Base-by-base conservation (phyloP, 148 eudicot species). In the Arbutus unedo region DNA sequence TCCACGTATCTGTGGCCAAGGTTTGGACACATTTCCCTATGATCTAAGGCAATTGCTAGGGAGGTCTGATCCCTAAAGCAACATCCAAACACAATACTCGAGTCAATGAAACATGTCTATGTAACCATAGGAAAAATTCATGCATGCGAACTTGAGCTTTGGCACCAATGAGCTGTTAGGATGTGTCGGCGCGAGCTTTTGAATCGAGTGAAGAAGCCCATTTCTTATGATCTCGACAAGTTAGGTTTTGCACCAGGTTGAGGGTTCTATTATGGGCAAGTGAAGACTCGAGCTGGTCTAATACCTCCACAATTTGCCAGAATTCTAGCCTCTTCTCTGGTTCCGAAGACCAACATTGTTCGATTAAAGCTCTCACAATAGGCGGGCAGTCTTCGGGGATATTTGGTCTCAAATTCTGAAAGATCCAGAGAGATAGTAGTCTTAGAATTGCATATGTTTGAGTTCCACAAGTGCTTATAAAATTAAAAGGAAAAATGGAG, bases 241-340 rank as follows among this genome's bases (percentile, higher is more conserved):
- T 31, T 48, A 90, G 82, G 78, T 75, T 89, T 59, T 86, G 92
- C 73, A 91, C 90, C 76, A 86, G 76, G 77, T 88, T 87, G 78
- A 95, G 87, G 77, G 88, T 91, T 49, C 97, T 97, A 84, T 92
- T 91, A 4, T 76, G 82, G 38, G 88, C 90, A 68, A 93, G 88
- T 14, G 93, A 89, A 59, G 87, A 76, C 83, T 92, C 90, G 79
- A 93, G 93, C 85, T 90, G 88, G 84, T 95, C 96, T 13, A 95
- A 85, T 7, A 95, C 92, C 87, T 92, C 89, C 82, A 92, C 98
- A 47, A 95, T 76, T 88, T 95, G 97, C 93, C 94, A 93, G 86
- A 95, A 95, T 81, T 93, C 96, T 2, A 96, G 98, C 87, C 98
- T 91, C 80, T 93, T 93, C 14, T 95, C 98, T 0, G 98, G 93